Conservation (phyloP, 352 stramenopile genomes). For the Phytophthora fragariae region DNA sequence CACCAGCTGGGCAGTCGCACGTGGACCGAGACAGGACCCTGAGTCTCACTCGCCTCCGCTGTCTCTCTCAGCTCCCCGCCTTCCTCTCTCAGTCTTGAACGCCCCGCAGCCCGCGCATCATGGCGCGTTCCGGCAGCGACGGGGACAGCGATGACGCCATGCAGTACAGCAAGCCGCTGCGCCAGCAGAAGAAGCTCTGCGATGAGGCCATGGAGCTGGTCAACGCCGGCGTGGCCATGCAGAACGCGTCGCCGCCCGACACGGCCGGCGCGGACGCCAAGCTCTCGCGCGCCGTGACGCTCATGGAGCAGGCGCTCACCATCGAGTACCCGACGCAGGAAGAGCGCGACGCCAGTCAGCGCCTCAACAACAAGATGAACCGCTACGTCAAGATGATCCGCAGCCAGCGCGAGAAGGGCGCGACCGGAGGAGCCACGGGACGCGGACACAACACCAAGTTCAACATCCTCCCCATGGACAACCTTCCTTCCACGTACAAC, state of each 20-base stretch:
- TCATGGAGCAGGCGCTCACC: constrained; percentile 81
- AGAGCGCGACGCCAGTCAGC: constrained; percentile 74
- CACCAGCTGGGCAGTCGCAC: constrained; percentile 41
- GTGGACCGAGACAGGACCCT: constrained; percentile 30
- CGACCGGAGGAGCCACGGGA: constrained; percentile 37
- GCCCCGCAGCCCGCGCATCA: constrained; percentile 37
- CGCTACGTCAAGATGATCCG: constrained; percentile 91
- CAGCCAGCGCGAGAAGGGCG: constrained; percentile 72
- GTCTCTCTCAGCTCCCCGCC: constrained; percentile 14
- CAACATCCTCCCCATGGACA: constrained; percentile 81
- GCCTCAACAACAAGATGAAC: constrained; percentile 87
- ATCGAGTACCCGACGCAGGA: constrained; percentile 81
- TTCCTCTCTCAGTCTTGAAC: constrained; percentile 43
- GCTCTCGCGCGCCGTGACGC: constrained; percentile 69
- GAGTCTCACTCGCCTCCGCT: constrained; percentile 14
- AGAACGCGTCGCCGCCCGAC: constrained; percentile 73
- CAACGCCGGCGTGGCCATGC: constrained; percentile 80
- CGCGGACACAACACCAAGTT: constrained; percentile 54
- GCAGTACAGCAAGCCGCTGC: constrained; percentile 66
- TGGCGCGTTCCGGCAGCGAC: constrained; percentile 60
- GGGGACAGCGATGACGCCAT: constrained; percentile 69
- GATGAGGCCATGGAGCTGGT: constrained; percentile 86
- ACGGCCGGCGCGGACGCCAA: constrained; percentile 63
- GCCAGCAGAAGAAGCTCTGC: constrained; percentile 81
- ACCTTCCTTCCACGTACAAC: constrained; percentile 74